A percentile compares a stretch with the other conserved stretches of the same genome.
Conservation (phyloP, 2,329 filamentous ascomycete genomes). For the Neoscytalidium dimidiatum region DNA sequence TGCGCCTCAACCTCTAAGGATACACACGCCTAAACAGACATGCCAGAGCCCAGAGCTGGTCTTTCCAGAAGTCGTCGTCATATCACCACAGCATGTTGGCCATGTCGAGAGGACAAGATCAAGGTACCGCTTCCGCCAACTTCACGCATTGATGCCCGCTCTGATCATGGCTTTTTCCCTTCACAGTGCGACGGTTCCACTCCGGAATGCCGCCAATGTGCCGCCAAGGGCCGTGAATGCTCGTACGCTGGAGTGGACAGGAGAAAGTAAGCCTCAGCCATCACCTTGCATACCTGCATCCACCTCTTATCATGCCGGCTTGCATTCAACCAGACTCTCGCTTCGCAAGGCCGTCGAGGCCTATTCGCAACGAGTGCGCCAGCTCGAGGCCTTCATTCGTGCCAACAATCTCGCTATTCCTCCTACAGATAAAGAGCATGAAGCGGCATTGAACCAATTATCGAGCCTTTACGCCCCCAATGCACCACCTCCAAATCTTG, state of each 20-base stretch:
- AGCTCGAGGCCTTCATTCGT: neutral
- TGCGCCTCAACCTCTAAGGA: neutral
- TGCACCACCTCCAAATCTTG: neutral
- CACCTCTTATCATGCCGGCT: no score
- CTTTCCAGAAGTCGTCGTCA: neutral
- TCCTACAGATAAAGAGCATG: neutral
- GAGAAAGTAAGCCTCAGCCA: neutral
- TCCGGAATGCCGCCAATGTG: neutral
- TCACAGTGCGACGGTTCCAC: neutral
- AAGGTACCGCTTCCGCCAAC: neutral
- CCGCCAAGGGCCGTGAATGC: neutral
- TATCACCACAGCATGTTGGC: conserved; percentile 1
- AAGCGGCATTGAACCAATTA: neutral
- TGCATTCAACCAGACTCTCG: neutral
- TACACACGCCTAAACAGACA: neutral
- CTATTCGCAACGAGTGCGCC: neutral
- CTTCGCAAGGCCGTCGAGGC: conserved; percentile 6
- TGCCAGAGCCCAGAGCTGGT: neutral
- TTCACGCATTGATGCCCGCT: neutral
- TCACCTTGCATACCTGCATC: no score
- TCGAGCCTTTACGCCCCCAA: neutral
- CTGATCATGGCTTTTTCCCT: neutral
- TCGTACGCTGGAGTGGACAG: neutral
- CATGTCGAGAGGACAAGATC: conserved; percentile 1
- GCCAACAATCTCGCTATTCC: neutral